Base-by-base conservation (phyloP, 371 early-diverging fungal species). In the Homolaphlyctis polyrhiza region DNA sequence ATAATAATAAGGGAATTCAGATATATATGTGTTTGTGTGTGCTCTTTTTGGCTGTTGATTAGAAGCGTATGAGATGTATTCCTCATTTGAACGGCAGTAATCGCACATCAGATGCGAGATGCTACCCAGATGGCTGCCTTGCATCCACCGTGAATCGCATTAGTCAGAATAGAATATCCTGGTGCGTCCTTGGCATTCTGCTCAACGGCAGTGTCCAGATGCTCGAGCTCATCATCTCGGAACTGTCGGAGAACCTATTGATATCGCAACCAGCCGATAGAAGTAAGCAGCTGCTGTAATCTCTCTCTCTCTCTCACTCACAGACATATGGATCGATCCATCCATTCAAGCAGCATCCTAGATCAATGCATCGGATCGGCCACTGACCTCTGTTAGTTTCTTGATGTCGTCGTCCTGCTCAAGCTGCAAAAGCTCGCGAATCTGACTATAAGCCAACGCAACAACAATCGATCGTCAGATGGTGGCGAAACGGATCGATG, bases 191-290 rank as follows among this genome's bases (percentile, higher is more conserved):
- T 89, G 27, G 96, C 89, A 55, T 94, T 94, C 62, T 93, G 84
- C 13, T 89, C 91, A 1, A 97, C 79, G 30, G 97, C 97, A 21
- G 89, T 90, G 69, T 94, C 92, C 66, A 91, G 74, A 71, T 97
- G 97, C 71, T 95, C 96, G 48, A 97, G 80, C 70, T 97, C 97
- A 59, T 97, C 96, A 70, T 97, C 97, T 23, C 97, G 77, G 63
- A 94, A 97, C 64, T 90, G 80, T 35, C 89, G 83, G 57, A 96
- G 84, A 0, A 85, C 72, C 78, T 89, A 81, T 5, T 48, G 23
- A 35, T 5, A 23, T 35, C 8, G 33, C 35, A 35, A n/a, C n/a
- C n/a, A n/a, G n/a, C n/a, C n/a, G n/a, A n/a, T n/a, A n/a, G n/a
- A n/a, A n/a, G n/a, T n/a, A n/a, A n/a, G n/a, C n/a, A n/a, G n/a